Evolutionary conservation across 2,329 filamentous ascomycete genomes (phyloP).

Genomic region (Fusarium guadeloupense): DNA sequence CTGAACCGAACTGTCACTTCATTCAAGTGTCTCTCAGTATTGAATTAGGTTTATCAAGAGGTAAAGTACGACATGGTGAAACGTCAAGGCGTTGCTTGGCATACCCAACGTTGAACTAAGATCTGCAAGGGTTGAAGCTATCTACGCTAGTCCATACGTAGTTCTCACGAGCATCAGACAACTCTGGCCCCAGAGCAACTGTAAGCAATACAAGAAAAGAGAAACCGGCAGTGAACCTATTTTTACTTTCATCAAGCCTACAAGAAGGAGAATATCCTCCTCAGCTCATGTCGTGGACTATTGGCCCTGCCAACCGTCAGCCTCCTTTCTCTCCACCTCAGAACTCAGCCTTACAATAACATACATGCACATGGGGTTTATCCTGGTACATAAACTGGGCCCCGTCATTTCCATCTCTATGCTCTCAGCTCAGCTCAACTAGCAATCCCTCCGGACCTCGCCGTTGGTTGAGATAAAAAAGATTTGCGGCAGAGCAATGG

Average conservation of each 20-base stretch:
- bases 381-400: conserved; percentile 8
- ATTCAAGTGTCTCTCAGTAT: not conserved
- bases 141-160: not conserved
- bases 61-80: conserved; percentile 3
- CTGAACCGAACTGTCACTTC: not conserved
- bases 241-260: not conserved
- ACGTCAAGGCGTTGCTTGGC: conserved; percentile 11
- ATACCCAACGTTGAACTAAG: not conserved
- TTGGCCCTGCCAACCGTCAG: conserved; percentile 6
- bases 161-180: not conserved
- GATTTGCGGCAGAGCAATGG: not conserved
- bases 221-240: not conserved
- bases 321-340: conserved; percentile 11
- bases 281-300: not conserved
- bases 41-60: too few relatives aligned
- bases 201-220: not conserved
- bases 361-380: not conserved
- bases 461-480: too few relatives aligned
- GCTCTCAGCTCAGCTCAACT: too few relatives aligned
- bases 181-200: too few relatives aligned
- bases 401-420: conserved; percentile 6
- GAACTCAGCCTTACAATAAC: conserved; percentile 33
- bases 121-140: conserved; percentile 1
- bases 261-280: not conserved
- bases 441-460: too few relatives aligned